Conservation (phyloP, 202 grass and related monocot genomes). For the Dendrocalamus latiflorus region DNA sequence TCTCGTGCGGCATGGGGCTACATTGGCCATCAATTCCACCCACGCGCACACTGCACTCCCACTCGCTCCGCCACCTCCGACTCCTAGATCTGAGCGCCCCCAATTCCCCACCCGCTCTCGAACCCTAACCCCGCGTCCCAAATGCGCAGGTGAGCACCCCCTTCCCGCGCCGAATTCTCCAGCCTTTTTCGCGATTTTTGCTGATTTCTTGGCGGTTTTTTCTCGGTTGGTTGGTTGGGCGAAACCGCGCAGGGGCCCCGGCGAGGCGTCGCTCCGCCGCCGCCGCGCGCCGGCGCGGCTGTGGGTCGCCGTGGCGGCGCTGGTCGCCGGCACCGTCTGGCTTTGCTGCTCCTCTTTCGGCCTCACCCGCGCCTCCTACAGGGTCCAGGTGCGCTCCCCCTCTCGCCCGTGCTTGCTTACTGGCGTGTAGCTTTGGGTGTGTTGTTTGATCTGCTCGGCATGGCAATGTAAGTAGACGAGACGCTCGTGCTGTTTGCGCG, state of each 20-base stretch:
- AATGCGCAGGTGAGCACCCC: no score
- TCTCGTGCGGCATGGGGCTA: no score
- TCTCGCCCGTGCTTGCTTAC: not conserved
- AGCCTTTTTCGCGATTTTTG: no score
- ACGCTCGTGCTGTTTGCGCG: not conserved
- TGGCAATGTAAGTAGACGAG: not conserved
- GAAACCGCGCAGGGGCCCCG: not conserved
- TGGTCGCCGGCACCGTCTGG: constrained; percentile 32
- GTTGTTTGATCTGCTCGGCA: constrained; percentile 1
- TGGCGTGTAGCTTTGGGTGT: not conserved
- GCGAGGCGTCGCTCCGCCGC: constrained; percentile 29
- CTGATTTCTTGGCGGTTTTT: no score
- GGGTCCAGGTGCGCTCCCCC: constrained; percentile 25
- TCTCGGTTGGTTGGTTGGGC: no score
- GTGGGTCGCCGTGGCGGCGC: constrained; percentile 26
- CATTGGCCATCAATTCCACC: no score
- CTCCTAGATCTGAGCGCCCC: no score
- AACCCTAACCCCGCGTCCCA: no score
- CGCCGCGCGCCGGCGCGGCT: constrained; percentile 31
- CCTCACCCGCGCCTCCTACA: constrained; percentile 25
- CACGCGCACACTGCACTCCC: no score
- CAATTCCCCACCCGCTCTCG: no score
- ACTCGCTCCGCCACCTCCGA: no score
- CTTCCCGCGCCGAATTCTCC: no score
- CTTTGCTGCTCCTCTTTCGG: constrained; percentile 35